phyloP scores from a whole-genome alignment of 805 yeast species.

The Kodamaea restingae region DNA sequence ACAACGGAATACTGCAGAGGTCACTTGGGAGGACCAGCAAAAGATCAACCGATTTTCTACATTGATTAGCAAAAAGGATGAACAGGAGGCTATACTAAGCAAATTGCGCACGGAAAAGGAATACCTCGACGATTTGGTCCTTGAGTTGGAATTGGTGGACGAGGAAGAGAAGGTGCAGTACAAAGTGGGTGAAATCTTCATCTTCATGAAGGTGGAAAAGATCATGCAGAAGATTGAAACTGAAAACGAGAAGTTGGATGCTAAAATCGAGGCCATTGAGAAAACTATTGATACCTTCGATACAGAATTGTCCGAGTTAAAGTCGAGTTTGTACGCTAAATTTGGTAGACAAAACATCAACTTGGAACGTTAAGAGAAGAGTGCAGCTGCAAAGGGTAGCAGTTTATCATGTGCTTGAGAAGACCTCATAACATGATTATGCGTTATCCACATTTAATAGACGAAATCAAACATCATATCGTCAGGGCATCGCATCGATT shows the following conservation, averaged over 20 bases:
- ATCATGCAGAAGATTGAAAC: slow-evolving; percentile 65
- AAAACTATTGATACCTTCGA: slow-evolving; percentile 48
- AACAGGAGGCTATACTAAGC: slow-evolving; percentile 45
- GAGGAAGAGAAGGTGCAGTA: slow-evolving; percentile 67
- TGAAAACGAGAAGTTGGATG: slow-evolving; percentile 53
- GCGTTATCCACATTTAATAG: no score
- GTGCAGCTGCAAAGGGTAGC: no score
- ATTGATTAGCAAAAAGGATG: slow-evolving; percentile 67
- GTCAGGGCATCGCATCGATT: no score
- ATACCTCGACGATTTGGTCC: slow-evolving; percentile 76
- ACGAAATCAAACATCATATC: no score
- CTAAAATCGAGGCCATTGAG: slow-evolving; percentile 44
- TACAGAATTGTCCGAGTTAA: slow-evolving; percentile 54
- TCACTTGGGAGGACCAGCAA: slow-evolving; percentile 81
- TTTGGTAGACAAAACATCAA: slow-evolving; percentile 82
- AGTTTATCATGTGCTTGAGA: no score
- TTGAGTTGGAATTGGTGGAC: slow-evolving; percentile 85
- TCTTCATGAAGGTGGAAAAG: slow-evolving; percentile 61
- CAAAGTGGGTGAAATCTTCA: slow-evolving; percentile 77
- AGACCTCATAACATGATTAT: no score
- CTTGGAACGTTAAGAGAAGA: slow-evolving; percentile 53
- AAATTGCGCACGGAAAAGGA: slow-evolving; percentile 68
- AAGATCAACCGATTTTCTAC: slow-evolving; percentile 86
- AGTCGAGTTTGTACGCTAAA: slow-evolving; percentile 74
- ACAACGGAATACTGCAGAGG: slow-evolving; percentile 54